Percentiles rank a stretch among this genome's conserved stretches.
Conservation (phyloP, 164 flowering plant species). For the Macadamia tetraphylla region DNA sequence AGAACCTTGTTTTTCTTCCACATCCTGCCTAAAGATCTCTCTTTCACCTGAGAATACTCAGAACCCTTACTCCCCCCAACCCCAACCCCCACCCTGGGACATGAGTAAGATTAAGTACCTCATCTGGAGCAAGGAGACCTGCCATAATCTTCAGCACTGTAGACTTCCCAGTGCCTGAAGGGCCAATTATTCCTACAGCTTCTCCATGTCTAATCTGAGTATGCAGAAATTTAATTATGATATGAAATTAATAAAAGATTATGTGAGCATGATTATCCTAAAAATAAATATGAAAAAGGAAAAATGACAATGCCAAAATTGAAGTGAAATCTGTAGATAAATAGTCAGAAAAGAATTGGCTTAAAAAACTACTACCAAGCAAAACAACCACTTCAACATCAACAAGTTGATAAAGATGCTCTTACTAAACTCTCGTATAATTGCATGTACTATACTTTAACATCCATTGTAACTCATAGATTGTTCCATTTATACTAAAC, state of each 20-base stretch:
- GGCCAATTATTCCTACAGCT: constrained; percentile 98
- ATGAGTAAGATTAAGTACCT: constrained; percentile 33
- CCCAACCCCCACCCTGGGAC: too few species aligned
- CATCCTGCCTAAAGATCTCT: too few species aligned
- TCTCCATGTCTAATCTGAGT: constrained; percentile 90
- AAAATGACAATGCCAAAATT: background rate
- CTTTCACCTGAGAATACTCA: too few species aligned
- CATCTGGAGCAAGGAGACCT: constrained; percentile 98
- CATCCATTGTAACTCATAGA: too few species aligned
- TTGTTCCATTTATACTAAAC: background rate
- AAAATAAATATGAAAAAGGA: background rate
- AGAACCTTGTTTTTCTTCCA: too few species aligned
- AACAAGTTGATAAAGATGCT: too few species aligned
- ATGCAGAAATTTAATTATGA: constrained; percentile 4
- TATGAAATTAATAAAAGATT: background rate
- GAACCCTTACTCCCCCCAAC: too few species aligned
- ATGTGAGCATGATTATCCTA: background rate
- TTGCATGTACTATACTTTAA: too few species aligned
- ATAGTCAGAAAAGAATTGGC: background rate
- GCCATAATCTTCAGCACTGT: constrained; percentile 88
- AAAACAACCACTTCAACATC: too few species aligned
- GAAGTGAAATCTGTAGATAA: background rate
- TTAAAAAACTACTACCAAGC: too few species aligned
- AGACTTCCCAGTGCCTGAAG: constrained; percentile 98
- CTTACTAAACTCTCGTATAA: too few species aligned